Percentiles rank a stretch among this genome's conserved stretches.
phyloP scores from a whole-genome alignment of 2,329 filamentous ascomycete genomes.

The Blumeriella jaapii region DNA sequence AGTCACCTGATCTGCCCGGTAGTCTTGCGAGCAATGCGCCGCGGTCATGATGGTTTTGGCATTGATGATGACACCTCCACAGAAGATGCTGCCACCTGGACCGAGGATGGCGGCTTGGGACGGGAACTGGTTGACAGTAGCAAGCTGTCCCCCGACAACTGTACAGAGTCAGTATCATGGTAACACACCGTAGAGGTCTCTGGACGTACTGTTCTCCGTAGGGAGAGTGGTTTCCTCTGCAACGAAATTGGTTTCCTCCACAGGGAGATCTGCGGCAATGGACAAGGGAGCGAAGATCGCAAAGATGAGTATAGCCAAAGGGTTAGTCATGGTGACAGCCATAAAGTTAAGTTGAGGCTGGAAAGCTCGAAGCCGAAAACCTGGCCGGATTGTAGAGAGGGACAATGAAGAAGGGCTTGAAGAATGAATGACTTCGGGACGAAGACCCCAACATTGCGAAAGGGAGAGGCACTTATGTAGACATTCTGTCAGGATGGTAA shows the following conservation, averaged over 20 bases:
- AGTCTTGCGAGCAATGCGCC: background rate
- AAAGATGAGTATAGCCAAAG: background rate
- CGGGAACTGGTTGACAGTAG: background rate
- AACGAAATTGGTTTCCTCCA: too few relatives aligned
- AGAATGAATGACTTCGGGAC: background rate
- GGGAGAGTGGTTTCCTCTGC: too few relatives aligned
- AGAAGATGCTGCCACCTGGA: background rate
- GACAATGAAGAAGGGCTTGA: background rate
- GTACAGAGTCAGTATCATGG: background rate
- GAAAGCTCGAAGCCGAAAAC: background rate
- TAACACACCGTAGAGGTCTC: background rate
- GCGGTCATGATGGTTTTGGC: background rate
- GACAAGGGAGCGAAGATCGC: background rate
- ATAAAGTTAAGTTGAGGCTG: background rate
- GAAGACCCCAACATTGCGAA: background rate
- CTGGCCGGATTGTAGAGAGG: background rate
- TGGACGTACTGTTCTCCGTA: background rate
- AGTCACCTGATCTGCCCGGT: background rate
- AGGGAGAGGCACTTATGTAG: background rate
- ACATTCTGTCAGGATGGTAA: too few relatives aligned
- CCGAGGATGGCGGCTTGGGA: background rate
- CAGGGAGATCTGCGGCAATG: background rate
- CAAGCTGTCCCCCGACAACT: background rate
- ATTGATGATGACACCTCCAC: background rate
- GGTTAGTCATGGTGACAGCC: background rate